Base-by-base conservation (phyloP, 345 rosid species). In the Raphanus raphanistrum region DNA sequence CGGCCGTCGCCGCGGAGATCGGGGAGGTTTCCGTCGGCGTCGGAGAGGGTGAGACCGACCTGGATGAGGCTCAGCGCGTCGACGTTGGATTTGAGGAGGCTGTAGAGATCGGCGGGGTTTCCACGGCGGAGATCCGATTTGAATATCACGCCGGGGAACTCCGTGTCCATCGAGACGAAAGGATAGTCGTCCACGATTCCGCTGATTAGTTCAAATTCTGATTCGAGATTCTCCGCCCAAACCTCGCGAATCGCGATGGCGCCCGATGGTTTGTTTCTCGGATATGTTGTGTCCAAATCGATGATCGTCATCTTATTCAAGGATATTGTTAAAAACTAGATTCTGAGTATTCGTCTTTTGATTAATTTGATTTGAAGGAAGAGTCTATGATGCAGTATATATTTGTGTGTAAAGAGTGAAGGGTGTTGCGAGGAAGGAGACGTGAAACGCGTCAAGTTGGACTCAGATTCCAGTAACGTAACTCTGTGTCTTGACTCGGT, bases 81-180 rank as follows among this genome's bases (percentile, higher is more conserved):
- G 5, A 94, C 96, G 84, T 94, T 94, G 29, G 89, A 78, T 78
- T 94, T 94, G 55, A 94, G 82, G 31, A 85, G 54, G 76, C 67
- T 26, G 86, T 94, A 94, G 67, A 83, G 92, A 48, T 86, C 90
- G 10, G 74, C 67, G 1, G 97, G 89, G 32, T 71, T 77, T 6
- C 41, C 72, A 26, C 55, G 77, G 10, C 76, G 84, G 77, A 9
- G 35, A 60, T 48, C 86, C 6, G 74, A 74, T 12, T 63, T 29
- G 0, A 82, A 82, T 6, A 94, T 84, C 27, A 94, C 32, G 15
- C 98, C 97, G 25, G 96, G 97, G 31, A 94, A 94, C 71, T 94
- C 96, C 0, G 98, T 94, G 70, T 94, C 97, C 97, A 94, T 92
- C 4, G 97, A 87, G n/a, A 90, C 79, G 45, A 88, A 82, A 4